Percentiles rank a stretch among this genome's conserved stretches.
These are phyloP conservation scores for Aspergillus sp. DNA, from an alignment of 2,329 filamentous ascomycete genomes.

Conservation along the genomic window DNA sequence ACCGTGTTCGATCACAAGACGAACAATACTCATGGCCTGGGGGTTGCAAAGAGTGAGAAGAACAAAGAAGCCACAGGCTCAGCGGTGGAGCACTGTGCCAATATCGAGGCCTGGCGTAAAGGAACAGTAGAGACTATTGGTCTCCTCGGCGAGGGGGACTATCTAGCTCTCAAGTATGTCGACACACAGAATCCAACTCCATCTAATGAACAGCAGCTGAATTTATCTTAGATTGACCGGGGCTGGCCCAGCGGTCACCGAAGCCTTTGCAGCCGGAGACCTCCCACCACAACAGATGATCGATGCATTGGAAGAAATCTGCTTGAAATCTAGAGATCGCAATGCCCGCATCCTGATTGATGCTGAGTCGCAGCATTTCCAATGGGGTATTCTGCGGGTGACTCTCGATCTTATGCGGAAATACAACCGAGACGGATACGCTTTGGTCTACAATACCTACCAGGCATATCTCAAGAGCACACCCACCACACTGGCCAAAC, in stretches of 20 bases:
- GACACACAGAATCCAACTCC: not conserved
- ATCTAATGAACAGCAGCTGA: not conserved
- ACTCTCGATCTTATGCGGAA: conserved; percentile 69
- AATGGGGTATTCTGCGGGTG: conserved; percentile 77
- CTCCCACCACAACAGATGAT: conserved; percentile 62
- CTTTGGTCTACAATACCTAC: conserved; percentile 75
- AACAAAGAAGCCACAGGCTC: conserved; percentile 3
- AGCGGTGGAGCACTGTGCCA: conserved; percentile 13
- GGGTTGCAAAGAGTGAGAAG: conserved; percentile 10
- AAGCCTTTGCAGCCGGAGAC: conserved; percentile 58
- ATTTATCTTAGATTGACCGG: conserved; percentile 61
- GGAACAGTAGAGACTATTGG: conserved; percentile 70
- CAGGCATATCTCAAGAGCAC: conserved; percentile 69
- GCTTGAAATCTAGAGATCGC: conserved; percentile 49
- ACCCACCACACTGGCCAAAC: conserved; percentile 52
- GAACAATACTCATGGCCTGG: conserved; percentile 15
- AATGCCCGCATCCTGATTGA: conserved; percentile 75
- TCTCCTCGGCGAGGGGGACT: conserved; percentile 48
- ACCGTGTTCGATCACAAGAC: conserved; percentile 55
- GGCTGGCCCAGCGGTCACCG: conserved; percentile 66
- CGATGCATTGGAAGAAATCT: conserved; percentile 68
- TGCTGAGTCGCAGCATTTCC: conserved; percentile 75
- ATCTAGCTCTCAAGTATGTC: conserved; percentile 57
- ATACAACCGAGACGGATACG: conserved; percentile 64
- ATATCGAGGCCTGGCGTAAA: conserved; percentile 58